Evolutionary conservation across 768 basidiomycete species (phyloP), one percentile per base, ranked within the genome.

Genomic region (Psilocybe tampanensis): DNA sequence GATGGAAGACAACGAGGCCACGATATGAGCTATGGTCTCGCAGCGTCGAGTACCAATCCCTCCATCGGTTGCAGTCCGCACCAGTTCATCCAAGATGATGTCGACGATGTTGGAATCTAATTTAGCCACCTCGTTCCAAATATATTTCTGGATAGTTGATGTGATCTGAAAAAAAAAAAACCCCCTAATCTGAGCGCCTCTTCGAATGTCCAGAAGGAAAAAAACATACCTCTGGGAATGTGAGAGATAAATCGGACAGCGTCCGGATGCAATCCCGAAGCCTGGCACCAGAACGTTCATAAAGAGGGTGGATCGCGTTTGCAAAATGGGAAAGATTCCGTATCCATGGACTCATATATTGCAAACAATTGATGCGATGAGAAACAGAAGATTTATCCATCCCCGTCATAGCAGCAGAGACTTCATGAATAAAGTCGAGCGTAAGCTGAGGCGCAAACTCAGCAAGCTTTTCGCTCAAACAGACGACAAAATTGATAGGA

Each of bases 291-390:
- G 89, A 87, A 24, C 85, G 82, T 52, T 91, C 89, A 56, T 83
- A 90, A 29, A 89, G 74, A n/a, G 80, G 65, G 60, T 80, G 80
- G 2, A 86, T 82, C 1, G 92, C 86, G 62, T 88, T 88, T 23
- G 83, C 81, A 60, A 91, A 95, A 13, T 76, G 70, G 2, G 82
- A 77, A 1, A 97, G 76, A 64, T 95, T 95, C 68, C 82, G 86
- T 41, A 96, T 82, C 95, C 94, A 97, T 2, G 95, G 94, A 39
- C 82, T 85, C 78, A 96, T 80, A 66, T 94, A 95, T 57, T 89
- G 85, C 19, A 95, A 69, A 64, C 88, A 93, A 58, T 80, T 83
- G 39, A 91, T 84, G 36, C 87, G 86, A 47, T 89, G 87, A 1
- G 72, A 79, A 65, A 67, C 60, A 2, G 64, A 67, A 5, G 66